Percentiles rank a stretch among this genome's conserved stretches.
Evolutionary conservation across 2,329 filamentous ascomycete genomes (phyloP).

Genomic region (Neonectria faginata): DNA sequence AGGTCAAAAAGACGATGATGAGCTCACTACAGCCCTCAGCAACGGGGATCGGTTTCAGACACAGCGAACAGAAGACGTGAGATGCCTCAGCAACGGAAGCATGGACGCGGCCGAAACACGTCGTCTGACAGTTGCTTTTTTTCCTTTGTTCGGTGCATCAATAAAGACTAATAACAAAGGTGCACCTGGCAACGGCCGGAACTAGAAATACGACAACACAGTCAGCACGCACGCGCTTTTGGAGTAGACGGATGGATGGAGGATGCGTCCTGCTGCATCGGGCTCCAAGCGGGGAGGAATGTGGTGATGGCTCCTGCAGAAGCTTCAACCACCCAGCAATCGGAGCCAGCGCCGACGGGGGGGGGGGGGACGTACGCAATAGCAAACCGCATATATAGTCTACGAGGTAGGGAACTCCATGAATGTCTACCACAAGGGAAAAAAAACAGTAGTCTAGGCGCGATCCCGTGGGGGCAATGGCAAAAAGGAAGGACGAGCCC

Average conservation of each 20-base stretch:
- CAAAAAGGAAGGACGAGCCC: constrained; percentile 9
- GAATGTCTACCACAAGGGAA: constrained; percentile 16
- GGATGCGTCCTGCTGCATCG: constrained; percentile 29
- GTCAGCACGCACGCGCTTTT: constrained; percentile 18
- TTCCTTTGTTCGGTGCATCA: neutral
- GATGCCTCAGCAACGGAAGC: constrained; percentile 16
- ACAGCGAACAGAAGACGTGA: constrained; percentile 4
- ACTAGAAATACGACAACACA: constrained; percentile 13
- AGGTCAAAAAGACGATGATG: constrained; percentile 1
- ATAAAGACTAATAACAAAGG: neutral
- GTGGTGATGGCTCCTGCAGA: constrained; percentile 3
- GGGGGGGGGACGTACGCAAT: constrained; percentile 5
- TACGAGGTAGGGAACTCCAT: constrained; percentile 26
- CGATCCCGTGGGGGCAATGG: constrained; percentile 13
- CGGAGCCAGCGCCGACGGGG: constrained; percentile 11
- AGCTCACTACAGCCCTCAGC: constrained; percentile 14
- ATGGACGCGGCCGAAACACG: constrained; percentile 12
- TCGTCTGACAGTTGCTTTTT: neutral
- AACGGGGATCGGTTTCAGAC: constrained; percentile 22
- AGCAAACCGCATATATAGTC: constrained; percentile 23
- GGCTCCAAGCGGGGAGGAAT: constrained; percentile 20
- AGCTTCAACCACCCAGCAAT: constrained; percentile 20
- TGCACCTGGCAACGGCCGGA: neutral
- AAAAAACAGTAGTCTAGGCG: constrained; percentile 1
- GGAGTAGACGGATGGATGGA: constrained; percentile 16